Evolutionary conservation across 1,139 yeast species (phyloP).

Genomic region (Debaryomyces robertsiae): DNA sequence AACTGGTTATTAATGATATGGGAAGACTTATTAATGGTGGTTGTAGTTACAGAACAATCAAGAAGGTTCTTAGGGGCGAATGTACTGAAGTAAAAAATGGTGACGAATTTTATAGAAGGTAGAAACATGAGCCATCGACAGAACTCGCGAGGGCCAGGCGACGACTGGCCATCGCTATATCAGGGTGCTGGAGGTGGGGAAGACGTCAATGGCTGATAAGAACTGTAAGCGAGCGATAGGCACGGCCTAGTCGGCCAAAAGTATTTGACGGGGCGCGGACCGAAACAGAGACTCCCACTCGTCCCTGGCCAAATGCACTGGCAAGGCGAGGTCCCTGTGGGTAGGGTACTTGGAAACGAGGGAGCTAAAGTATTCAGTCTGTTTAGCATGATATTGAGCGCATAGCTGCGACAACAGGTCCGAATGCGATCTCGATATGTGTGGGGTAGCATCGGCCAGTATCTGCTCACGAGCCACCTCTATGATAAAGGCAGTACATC

Average conservation of each 20-base stretch:
- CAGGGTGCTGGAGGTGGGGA: background rate
- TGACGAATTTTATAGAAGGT: too few species aligned
- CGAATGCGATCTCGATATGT: too few species aligned
- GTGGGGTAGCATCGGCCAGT: background rate
- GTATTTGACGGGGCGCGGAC: constrained; percentile 13
- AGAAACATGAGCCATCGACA: too few species aligned
- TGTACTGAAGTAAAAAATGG: too few species aligned
- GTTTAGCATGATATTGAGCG: constrained; percentile 6
- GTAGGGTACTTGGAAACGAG: constrained; percentile 6
- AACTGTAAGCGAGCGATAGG: background rate
- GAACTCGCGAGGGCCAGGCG: too few species aligned
- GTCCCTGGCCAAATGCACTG: constrained; percentile 16
- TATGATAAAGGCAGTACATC: constrained; percentile 12
- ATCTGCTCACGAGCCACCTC: background rate
- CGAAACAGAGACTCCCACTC: constrained; percentile 20
- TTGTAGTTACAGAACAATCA: background rate
- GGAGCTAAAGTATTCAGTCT: constrained; percentile 7
- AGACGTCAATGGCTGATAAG: too few species aligned
- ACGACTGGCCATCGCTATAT: background rate
- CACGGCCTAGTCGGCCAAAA: constrained; percentile 1
- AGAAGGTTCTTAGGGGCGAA: background rate
- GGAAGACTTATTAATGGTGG: constrained; percentile 1
- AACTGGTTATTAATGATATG: too few species aligned
- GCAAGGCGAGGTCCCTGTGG: constrained; percentile 14
- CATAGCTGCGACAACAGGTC: background rate